Evolutionary conservation across 2,329 filamentous ascomycete genomes (phyloP).

Genomic region (Nemania sp.): DNA sequence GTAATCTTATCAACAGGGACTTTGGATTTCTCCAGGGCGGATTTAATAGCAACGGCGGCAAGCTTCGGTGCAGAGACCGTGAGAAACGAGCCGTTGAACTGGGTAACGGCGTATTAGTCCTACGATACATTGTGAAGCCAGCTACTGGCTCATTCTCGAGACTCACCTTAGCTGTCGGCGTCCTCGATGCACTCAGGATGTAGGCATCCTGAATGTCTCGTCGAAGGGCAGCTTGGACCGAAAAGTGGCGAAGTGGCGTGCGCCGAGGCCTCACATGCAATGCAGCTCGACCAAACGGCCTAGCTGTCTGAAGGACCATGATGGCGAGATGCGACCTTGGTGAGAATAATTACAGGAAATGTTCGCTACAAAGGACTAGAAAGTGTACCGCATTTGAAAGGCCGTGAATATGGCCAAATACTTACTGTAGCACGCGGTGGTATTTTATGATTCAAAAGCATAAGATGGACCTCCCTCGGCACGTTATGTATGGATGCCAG

Average conservation of each 20-base stretch:
- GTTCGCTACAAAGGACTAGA: neutral
- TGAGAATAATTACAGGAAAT: neutral
- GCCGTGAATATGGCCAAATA: neutral
- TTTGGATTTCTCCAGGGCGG: conserved; percentile 82
- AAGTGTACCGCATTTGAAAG: neutral
- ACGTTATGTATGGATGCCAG: too few species aligned
- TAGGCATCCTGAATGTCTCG: conserved; percentile 88
- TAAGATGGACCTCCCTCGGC: too few species aligned
- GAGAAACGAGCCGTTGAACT: conserved; percentile 94
- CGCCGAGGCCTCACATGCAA: conserved; percentile 26
- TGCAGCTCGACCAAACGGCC: conserved; percentile 30
- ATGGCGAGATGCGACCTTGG: conserved; percentile 7
- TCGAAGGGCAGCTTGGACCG: conserved; percentile 47
- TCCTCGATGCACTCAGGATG: conserved; percentile 87
- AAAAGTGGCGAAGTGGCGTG: conserved; percentile 49
- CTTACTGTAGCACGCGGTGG: too few species aligned
- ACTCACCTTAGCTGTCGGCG: conserved; percentile 81
- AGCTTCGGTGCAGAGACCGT: conserved; percentile 84
- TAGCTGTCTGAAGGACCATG: conserved; percentile 34
- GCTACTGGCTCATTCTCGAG: neutral
- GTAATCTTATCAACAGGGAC: conserved; percentile 80
- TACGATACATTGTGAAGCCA: neutral
- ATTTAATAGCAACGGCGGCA: conserved; percentile 88
- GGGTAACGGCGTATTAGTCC: conserved; percentile 7
- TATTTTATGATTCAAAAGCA: too few species aligned